Conservation (phyloP, 2,329 filamentous ascomycete genomes). For the Phyllosticta paracitricarpa region DNA sequence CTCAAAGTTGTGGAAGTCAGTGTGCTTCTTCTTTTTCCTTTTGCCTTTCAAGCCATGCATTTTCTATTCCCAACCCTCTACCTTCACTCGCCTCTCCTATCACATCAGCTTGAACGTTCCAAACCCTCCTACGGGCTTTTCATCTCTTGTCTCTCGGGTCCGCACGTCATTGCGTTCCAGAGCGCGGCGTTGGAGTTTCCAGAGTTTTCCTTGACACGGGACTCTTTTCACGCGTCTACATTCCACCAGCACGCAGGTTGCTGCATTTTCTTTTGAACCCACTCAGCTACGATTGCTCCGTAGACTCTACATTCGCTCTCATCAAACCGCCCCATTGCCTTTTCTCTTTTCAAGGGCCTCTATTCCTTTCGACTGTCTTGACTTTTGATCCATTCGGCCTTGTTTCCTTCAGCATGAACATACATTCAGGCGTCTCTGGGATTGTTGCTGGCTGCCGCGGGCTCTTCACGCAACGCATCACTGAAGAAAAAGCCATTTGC, state of each 20-base stretch:
- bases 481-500: neutral
- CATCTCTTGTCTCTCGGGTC: neutral
- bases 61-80: neutral
- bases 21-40: neutral
- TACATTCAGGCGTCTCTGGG: neutral
- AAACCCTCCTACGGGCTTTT: neutral
- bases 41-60: neutral
- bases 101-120: neutral
- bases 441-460: neutral
- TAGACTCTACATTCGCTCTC: slow-evolving; percentile 9
- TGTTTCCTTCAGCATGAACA: neutral
- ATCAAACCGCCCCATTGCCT: neutral
- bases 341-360: neutral
- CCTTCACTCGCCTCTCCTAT: neutral
- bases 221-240: slow-evolving; percentile 4
- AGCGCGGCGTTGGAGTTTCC: slow-evolving; percentile 7
- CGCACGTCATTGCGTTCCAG: slow-evolving; percentile 1
- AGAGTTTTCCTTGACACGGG: neutral
- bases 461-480: neutral
- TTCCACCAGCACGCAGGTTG: neutral
- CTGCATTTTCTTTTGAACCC: neutral
- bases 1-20: neutral
- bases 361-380: neutral
- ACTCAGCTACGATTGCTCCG: neutral
- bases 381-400: neutral